Base-by-base conservation (phyloP, 2,329 filamentous ascomycete genomes). In the Podosphaera aphanis region DNA sequence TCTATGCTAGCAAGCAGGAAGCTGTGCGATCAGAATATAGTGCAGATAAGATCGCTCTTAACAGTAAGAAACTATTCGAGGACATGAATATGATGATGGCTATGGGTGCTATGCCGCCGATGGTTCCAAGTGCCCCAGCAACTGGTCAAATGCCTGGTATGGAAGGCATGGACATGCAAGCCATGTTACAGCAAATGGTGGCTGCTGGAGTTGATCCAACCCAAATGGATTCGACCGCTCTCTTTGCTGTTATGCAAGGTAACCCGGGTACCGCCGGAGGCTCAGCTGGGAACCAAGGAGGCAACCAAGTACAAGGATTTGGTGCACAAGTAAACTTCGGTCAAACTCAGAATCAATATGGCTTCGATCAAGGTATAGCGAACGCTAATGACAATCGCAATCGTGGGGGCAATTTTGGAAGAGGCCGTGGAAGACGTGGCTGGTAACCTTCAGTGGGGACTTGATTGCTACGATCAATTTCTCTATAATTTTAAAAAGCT, bases 1-100 rank as follows among this genome's bases (percentile, higher is more conserved):
- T 86, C 46, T 98, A 98, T 61, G 85, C 86, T 27, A 69, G 84
- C 49, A 92, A 93, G 58, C 90, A 95, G 61, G 77, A 90, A 52
- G 69, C 68, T 20, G 69, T 94, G 56, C 74, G 81, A 16, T 74
- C 74, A 52, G 83, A 88, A 54, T 83, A 84, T 53, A 74, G 73
- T 47, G 74, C 79, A 42, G 74, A 78, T 38, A 66, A 68, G 38
- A 69, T 78, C 45, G 70, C 72, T 18, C 65, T 67, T 46, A 75
- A 70, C 52, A 74, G 74, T 54, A 86, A 92, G 63, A 93, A 88
- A 66, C 82, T 79, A 71, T 73, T 78, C 62, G 74, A 79, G 50
- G 74, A 79, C 36, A 72, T 78, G 63, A 72, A 71, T 55, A 76
- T 78, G 72, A 76, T 78, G 71, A 77, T 78, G 72, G 53, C 52